These are phyloP conservation scores for Papiliotrema nemorosa DNA, from an alignment of 1,284 basidiomycete species.

Conservation along the genomic window DNA sequence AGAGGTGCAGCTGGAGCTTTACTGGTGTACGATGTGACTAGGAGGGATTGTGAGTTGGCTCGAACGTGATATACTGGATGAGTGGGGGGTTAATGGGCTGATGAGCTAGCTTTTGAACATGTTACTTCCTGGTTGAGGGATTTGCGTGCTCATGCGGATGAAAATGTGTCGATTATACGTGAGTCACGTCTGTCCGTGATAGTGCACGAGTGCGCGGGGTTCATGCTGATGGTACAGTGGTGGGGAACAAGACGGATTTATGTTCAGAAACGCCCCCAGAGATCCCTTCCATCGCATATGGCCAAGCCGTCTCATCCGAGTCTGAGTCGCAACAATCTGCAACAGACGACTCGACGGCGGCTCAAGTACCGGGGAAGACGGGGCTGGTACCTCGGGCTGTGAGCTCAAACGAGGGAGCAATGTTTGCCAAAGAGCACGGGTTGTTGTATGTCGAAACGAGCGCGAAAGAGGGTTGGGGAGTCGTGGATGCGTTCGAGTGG, in stretches of 20 bases:
- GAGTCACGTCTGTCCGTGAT: conserved; percentile 7
- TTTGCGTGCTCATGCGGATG: conserved; percentile 40
- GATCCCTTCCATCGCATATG: conserved; percentile 21
- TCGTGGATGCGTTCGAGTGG: conserved; percentile 43
- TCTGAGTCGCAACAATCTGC: background rate
- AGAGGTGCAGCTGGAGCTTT: conserved; percentile 88
- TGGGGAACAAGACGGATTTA: conserved; percentile 47
- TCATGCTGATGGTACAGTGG: conserved; percentile 22
- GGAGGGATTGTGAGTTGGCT: conserved; percentile 50
- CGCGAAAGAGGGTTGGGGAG: conserved; percentile 46
- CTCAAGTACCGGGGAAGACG: background rate
- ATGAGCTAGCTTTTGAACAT: conserved; percentile 38
- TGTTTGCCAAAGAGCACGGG: conserved; percentile 40
- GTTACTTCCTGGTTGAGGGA: conserved; percentile 43
- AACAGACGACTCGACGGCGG: background rate
- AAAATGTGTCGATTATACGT: conserved; percentile 45
- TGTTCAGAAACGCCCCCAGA: conserved; percentile 25
- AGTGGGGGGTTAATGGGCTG: background rate
- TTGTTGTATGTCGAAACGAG: conserved; percentile 45
- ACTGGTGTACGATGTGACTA: conserved; percentile 93
- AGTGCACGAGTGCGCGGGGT: background rate
- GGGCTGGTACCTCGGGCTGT: conserved; percentile 17
- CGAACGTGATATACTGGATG: background rate
- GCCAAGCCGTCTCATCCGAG: background rate
- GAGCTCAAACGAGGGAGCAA: conserved; percentile 28